Base-by-base conservation (phyloP, 495 filamentous ascomycete genomes). In the Daldinia vernicosa region DNA sequence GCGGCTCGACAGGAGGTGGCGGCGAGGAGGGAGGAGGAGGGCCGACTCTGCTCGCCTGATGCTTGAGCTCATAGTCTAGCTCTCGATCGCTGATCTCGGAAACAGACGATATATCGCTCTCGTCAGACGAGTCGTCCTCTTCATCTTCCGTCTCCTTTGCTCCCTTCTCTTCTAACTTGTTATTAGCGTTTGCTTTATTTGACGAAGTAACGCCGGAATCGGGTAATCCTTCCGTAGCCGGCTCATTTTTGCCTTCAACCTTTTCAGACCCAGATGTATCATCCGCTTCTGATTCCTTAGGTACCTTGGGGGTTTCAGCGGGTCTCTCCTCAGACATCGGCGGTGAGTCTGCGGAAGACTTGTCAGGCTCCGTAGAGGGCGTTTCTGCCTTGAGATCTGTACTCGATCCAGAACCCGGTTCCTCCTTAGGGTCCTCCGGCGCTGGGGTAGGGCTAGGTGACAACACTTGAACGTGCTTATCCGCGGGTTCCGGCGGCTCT, bases 81-180 rank as follows among this genome's bases (percentile, higher is more conserved):
- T 76, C 77, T 14, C 52, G 56, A 0, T 81, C 80, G 14, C 79
- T 80, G 28, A 80, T 64, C 6, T 79, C 78, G 1, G 82, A 84
- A 4, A 76, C 32, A 14, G 74, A 80, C 24, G 78, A 80, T 52
- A 80, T 27, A 57, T 75, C 76, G 56, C 54, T 65, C 26, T 71
- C 75, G 5, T 76, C 73, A n/a, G 72, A 72, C n/a, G 72, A 74
- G 40, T 77, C 68, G 56, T 78, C 77, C 27, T 74, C 69, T 57
- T 75, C 57, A 53, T 74, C 57, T 59, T 67, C 56, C 67, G 72
- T 60, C 40, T 56, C 61, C 45, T 74, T 47, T 22, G 50, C 52
- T n/a, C 9, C 4, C 24, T 47, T n/a, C 15, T 17, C 19, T 37
- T 45, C 53, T 70, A 61, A 6, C 27, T 60, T 39, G 15, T 4